Base-by-base conservation (phyloP, 2,329 filamentous ascomycete genomes). In the Orbilia quercus region DNA sequence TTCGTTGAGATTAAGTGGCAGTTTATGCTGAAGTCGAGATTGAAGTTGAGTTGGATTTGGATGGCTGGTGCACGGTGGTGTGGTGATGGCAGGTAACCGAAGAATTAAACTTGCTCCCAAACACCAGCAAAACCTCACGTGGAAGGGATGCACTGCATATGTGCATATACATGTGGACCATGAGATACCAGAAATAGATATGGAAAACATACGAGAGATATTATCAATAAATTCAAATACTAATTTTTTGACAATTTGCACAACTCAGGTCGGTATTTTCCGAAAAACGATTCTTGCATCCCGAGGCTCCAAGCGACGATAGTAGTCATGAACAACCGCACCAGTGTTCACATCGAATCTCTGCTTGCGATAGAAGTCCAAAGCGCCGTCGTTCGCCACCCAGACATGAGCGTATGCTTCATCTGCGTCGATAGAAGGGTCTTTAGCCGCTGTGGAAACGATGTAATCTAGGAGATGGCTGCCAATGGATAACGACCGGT, bases 351-450 rank as follows among this genome's bases (percentile, higher is more conserved):
- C 81, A 67, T 78, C 77, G 78, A 90, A 90, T 1, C 87, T 86
- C 7, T 86, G 83, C 22, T 82, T 82, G 31, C 81, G 77, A 80
- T 90, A 90, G 88, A 88, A 90, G 66, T 82, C 82, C 73, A 89
- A 80, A 0, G 84, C 88, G 18, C 89, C 87, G 1, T 84, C 83
- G 78, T 89, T 89, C 70, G 87, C 84, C 9, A 87, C 88, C 88
- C 88, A 90, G 14, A 90, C 88, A 79, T 90, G 88, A 2, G 88
- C 88, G 75, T 87, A 89, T 14, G 88, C 81, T 65, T 77, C 76
- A 45, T 82, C 82, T 51, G 77, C 77, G 57, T 82, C 77, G 74
- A 82, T 79, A 14, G 75, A 80, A 2, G 80, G 80, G 9, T 80
- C 79, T 76, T 20, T 77, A 11, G 80, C 80, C 1, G 82, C 82